Base-by-base conservation (phyloP, 2,329 filamentous ascomycete genomes). In the Delphinella strobiligena region DNA sequence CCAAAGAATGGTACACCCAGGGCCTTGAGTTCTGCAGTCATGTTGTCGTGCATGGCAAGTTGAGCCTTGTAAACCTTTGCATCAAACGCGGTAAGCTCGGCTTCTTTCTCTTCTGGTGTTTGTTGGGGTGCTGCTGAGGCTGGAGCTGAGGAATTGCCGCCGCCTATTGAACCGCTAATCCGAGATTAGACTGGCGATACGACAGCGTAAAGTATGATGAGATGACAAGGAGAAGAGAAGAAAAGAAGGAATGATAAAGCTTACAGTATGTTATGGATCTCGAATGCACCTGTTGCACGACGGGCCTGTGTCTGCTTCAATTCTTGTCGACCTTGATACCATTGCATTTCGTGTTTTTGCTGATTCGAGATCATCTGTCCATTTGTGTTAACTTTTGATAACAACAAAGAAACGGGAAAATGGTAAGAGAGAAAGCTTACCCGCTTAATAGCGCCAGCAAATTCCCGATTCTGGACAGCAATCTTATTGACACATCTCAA, bases 1-100 rank as follows among this genome's bases (percentile, higher is more conserved):
- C 67, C 69, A 50, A 78, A 80, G 52, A 80, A 79, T 0, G 75
- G 75, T 27, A 80, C 68, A 7, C 71, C 74, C 22, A 81, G 53
- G 5, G 56, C 61, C 41, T 72, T 71, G 34, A 82, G 54, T 46
- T 75, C 72, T 1, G 58, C 54, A 5, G 62, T 64, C 56, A 80
- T 72, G 11, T 69, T 68, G n/a, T 65, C 62, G 0, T 71, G 66
- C 77, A 82, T 80, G 9, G 71, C 62, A 31, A 59, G 58, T 37
- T 72, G 69, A 2, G 75, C 76, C 40, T 62, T 66, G 48, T 80
- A 72, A 12, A 82, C 72, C 51, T 82, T 82, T 38, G 60, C 57
- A 47, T 81, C 75, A 51, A 76, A 81, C 15, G 62, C 62, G 19
- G 61, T 53, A 5, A 82, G 57, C 53, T 82, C 78, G 35, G 65